Evolutionary conservation across 331 rosid genomes (phyloP).

Genomic region (Ulmus americana): DNA sequence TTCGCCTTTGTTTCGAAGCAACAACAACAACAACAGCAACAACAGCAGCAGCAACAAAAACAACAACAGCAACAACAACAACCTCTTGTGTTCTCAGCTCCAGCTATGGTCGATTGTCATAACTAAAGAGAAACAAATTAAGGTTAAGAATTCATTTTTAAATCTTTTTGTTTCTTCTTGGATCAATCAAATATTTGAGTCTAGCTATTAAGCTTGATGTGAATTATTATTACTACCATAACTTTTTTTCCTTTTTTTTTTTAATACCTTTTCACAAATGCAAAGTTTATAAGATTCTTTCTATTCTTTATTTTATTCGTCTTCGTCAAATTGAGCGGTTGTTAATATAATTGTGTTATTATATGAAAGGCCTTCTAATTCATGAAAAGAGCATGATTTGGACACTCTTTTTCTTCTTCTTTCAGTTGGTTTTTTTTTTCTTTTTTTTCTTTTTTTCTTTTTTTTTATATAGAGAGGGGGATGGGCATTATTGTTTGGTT

Average conservation of each 20-base stretch:
- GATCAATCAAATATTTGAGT: no score
- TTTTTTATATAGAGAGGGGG: conserved; percentile 14
- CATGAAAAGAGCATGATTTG: conserved; percentile 51
- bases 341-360: not conserved
- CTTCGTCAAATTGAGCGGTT: not conserved
- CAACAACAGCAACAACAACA: conserved; percentile 35
- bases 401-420: conserved; percentile 21
- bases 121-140: conserved; percentile 37
- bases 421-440: conserved; percentile 18
- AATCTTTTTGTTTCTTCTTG: not conserved
- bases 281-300: conserved; percentile 37
- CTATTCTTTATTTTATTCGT: conserved; percentile 32
- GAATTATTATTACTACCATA: conserved; percentile 22
- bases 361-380: conserved; percentile 24
- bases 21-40: conserved; percentile 26
- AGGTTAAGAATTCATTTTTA: conserved; percentile 15
- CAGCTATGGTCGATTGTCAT: conserved; percentile 95
- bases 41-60: not conserved
- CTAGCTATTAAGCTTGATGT: conserved; percentile 11
- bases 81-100: conserved; percentile 50
- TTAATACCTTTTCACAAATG: conserved; percentile 1
- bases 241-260: conserved; percentile 17
- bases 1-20: conserved; percentile 55
- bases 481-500: conserved; percentile 32
- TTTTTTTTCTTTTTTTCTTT: not conserved